Conservation (phyloP, 306 rosid species). For the Acacia crassicarpa region DNA sequence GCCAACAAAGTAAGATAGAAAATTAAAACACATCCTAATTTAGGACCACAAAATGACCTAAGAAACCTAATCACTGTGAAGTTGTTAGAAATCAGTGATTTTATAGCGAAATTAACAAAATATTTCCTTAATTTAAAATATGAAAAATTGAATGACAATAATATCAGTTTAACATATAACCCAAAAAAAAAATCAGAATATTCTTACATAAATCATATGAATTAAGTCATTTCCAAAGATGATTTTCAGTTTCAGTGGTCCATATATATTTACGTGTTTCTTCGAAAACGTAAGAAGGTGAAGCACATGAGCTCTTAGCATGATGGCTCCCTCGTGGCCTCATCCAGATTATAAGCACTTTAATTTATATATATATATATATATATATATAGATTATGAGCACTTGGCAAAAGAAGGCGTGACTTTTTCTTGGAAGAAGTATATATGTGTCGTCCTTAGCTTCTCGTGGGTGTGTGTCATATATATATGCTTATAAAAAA, state of each 20-base stretch:
- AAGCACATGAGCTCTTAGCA: conserved; percentile 53
- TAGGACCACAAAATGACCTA: not conserved
- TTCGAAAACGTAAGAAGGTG: not conserved
- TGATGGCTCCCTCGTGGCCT: not conserved
- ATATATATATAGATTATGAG: too few relatives aligned
- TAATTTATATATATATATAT: too few relatives aligned
- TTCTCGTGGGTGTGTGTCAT: not conserved
- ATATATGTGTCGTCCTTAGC: not conserved
- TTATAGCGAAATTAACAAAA: too few relatives aligned
- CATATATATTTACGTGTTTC: not conserved
- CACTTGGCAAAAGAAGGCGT: conserved; percentile 23
- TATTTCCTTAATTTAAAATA: too few relatives aligned
- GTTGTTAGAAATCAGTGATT: too few relatives aligned
- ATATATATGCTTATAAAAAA: too few relatives aligned
- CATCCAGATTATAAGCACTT: not conserved
- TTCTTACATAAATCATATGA: too few relatives aligned
- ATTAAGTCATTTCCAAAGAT: not conserved
- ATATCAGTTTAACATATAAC: too few relatives aligned
- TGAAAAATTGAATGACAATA: too few relatives aligned
- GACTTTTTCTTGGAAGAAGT: conserved; percentile 30
- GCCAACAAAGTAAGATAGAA: too few relatives aligned
- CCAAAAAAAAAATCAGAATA: not conserved
- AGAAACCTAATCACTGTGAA: not conserved
- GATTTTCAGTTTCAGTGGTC: not conserved
- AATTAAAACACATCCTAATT: too few relatives aligned